Percentiles rank a stretch among this genome's conserved stretches.
Evolutionary conservation across 352 stramenopile species (phyloP).

Genomic region (Phytophthora palmivora): DNA sequence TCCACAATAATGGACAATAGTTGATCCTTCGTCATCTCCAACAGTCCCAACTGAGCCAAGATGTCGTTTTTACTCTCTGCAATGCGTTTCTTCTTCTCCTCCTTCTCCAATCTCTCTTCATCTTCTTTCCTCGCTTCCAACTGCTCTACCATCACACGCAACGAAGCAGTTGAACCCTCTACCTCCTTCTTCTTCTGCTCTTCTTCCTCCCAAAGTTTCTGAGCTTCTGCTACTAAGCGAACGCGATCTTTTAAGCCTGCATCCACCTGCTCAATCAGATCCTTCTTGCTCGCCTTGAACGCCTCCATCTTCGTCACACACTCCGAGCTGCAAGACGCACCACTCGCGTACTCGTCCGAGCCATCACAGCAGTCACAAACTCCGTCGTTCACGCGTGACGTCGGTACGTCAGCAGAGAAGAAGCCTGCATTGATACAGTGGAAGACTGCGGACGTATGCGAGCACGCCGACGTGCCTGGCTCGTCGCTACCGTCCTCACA

Average conservation of each 20-base stretch:
- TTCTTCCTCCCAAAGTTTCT: conserved; percentile 46
- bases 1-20: conserved; percentile 70
- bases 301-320: conserved; percentile 48
- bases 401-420: conserved; percentile 60
- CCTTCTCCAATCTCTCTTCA: conserved; percentile 55
- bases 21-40: conserved; percentile 65
- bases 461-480: conserved; percentile 84
- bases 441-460: conserved; percentile 51
- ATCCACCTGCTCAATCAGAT: conserved; percentile 78
- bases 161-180: conserved; percentile 34
- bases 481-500: conserved; percentile 93
- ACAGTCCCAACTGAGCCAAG: conserved; percentile 62
- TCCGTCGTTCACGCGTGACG: conserved; percentile 89
- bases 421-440: conserved; percentile 51
- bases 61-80: conserved; percentile 51
- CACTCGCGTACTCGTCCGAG: conserved; percentile 82
- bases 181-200: conserved; percentile 38
- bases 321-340: conserved; percentile 45
- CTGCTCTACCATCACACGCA: conserved; percentile 51
- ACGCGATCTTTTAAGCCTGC: conserved; percentile 60
- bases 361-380: conserved; percentile 99
- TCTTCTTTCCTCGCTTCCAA: conserved; percentile 41
- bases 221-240: conserved; percentile 38
- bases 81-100: conserved; percentile 60
- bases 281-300: conserved; percentile 57